These are phyloP conservation scores for Tremella yokohamensis DNA, from an alignment of 768 basidiomycete genomes.

Conservation along the genomic window DNA sequence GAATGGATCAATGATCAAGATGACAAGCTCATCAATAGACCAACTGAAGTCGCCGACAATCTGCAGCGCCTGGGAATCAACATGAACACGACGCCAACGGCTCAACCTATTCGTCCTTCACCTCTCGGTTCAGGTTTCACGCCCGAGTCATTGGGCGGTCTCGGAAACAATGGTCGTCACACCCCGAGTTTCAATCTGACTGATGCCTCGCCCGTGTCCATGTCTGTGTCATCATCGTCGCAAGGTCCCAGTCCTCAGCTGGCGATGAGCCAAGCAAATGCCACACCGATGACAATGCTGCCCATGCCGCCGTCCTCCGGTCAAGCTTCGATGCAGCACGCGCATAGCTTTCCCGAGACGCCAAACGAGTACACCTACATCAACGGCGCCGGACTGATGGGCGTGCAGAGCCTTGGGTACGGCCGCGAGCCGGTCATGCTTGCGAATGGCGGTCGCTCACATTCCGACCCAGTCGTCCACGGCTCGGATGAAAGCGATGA, in stretches of 20 bases:
- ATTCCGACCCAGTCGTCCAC: not conserved
- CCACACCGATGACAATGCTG: conserved; percentile 1
- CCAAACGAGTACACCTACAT: not conserved
- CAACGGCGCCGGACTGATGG: not conserved
- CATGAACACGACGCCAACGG: not conserved
- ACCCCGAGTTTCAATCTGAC: not conserved
- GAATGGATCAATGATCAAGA: conserved; percentile 12
- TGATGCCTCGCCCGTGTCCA: not conserved
- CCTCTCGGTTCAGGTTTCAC: not conserved
- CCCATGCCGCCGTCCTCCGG: not conserved
- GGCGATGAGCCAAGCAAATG: not conserved
- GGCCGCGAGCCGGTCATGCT: not conserved
- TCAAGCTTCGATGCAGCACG: not conserved
- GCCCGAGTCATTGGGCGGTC: not conserved
- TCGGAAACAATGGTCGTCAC: not conserved
- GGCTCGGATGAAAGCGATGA: too few relatives aligned
- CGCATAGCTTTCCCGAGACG: not conserved
- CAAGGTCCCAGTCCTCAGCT: not conserved
- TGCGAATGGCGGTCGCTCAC: not conserved
- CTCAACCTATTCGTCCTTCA: conserved; percentile 3
- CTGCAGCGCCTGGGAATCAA: not conserved
- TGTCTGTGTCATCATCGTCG: not conserved
- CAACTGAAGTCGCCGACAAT: not conserved
- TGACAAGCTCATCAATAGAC: not conserved
- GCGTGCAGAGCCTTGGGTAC: too few relatives aligned